Conservation (phyloP, 179 eudicot genomes). For the Camellia oleifera region DNA sequence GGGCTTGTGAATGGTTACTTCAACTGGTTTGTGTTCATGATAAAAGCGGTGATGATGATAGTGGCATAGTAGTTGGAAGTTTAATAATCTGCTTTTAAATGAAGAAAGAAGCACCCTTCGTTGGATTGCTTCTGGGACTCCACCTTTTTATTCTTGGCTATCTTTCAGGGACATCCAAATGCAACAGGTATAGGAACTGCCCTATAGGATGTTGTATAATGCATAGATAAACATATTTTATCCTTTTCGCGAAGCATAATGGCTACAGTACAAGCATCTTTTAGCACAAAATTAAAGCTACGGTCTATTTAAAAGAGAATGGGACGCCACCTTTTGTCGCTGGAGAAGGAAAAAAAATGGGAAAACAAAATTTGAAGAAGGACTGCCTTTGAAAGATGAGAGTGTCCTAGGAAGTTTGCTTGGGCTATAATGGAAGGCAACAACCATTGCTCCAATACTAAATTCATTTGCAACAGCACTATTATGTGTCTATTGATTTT, state of each 20-base stretch:
- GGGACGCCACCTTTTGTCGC: background rate
- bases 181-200: slow-evolving; percentile 64
- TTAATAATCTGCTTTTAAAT: background rate
- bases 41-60: slow-evolving; percentile 13
- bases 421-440: background rate
- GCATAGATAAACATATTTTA: background rate
- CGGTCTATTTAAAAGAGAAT: background rate
- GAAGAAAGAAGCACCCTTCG: slow-evolving; percentile 78
- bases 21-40: slow-evolving; percentile 15
- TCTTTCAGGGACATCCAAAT: slow-evolving; percentile 89
- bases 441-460: background rate
- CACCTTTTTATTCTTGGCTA: slow-evolving; percentile 80
- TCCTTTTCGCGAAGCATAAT: no score
- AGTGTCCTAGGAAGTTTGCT: background rate
- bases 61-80: background rate
- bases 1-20: slow-evolving; percentile 21
- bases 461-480: no score
- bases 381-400: background rate
- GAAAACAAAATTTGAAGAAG: background rate
- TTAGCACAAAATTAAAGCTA: background rate
- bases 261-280: no score
- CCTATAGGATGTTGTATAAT: background rate
- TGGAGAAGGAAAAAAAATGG: background rate
- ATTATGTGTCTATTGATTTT: background rate
- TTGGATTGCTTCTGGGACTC: slow-evolving; percentile 94